These are phyloP conservation scores for Stramenopiles sp. DNA, from an alignment of 352 stramenopile species.

Conservation along the genomic window DNA sequence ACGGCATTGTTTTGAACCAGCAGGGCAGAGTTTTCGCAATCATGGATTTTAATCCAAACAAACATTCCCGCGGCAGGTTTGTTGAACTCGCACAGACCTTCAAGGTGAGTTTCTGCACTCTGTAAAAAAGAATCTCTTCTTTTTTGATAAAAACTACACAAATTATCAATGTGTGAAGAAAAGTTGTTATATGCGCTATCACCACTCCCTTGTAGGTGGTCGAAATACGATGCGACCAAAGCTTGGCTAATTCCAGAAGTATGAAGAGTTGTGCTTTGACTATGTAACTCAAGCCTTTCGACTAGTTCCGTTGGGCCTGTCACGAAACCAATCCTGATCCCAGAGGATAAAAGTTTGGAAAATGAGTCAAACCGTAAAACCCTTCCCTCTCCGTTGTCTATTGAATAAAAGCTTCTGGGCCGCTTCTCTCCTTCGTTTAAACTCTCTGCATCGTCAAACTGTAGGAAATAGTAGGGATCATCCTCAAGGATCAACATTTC, in stretches of 20 bases:
- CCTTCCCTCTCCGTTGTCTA: constrained; percentile 28
- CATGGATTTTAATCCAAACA: constrained; percentile 29
- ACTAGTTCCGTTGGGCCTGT: constrained; percentile 30
- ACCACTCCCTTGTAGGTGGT: constrained; percentile 25
- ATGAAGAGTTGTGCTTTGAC: constrained; percentile 31
- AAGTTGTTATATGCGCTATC: constrained; percentile 20
- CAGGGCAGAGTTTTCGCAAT: constrained; percentile 25
- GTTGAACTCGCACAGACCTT: constrained; percentile 24
- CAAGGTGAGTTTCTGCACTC: constrained; percentile 24
- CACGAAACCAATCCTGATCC: constrained; percentile 33
- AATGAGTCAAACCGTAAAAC: constrained; percentile 39
- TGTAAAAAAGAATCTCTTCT: constrained; percentile 28
- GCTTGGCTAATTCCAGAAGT: constrained; percentile 31
- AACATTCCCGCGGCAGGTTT: constrained; percentile 33
- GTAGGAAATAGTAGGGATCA: constrained; percentile 38
- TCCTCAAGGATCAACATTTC: constrained; percentile 37
- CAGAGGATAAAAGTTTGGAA: constrained; percentile 33
- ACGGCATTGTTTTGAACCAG: constrained; percentile 30
- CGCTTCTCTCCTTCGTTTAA: constrained; percentile 11
- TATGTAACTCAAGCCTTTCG: constrained; percentile 30
- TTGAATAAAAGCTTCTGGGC: constrained; percentile 23
- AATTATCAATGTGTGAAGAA: constrained; percentile 23
- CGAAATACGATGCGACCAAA: constrained; percentile 27
- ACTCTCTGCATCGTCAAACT: constrained; percentile 25
- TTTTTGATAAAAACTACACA: constrained; percentile 29